Evolutionary conservation across 108 stramenopile species (phyloP), one percentile per base, ranked within the genome.

Genomic region (Schizochytrium sp.): DNA sequence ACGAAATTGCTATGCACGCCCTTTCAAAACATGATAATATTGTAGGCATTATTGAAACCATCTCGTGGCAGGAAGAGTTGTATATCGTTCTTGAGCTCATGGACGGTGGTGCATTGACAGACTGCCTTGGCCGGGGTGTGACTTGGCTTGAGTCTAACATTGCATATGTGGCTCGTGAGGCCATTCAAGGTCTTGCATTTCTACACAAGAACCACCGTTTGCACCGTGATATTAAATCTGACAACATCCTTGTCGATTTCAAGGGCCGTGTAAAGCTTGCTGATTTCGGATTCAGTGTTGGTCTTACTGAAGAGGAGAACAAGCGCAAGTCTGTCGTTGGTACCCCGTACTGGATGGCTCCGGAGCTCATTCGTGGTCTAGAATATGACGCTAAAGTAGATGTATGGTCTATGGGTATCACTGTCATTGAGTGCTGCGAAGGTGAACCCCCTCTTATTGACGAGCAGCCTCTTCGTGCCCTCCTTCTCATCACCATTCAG

Each of bases 281-380:
- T 28, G 95, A 95, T 89, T 95, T 95, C 57, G 95, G 95, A 2
- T 95, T 95, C 61, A 94, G 94, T 10, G 91, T 91, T 4, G 92
- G 91, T 45, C 88, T 95, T 50, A 94, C 94, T 17, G 56, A 87
- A 87, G 94, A 94, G 69, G 64, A 92, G 61, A 83, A 57, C 56
- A 94, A 93, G 61, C 91, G 94, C 46, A 93, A 61, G 2, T 91
- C 92, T 17, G 94, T 94, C 17, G 94, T 94, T 42, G 95, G 95
- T 40, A 95, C 95, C 87, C 94, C 93, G 17, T 94, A 93, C 53
- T 95, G 95, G 95, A 95, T 95, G 95, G 94, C 94, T 0, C 95
- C 95, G 17, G 95, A 95, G 88, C 91, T 95, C 45, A 94, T 95
- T 46, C 91, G 90, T 87, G 93, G 93, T 41, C 87, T 90, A 28